A percentile compares a stretch with the other conserved stretches of the same genome.
Conservation (phyloP, 768 basidiomycete species). For the Zangia roseola region DNA sequence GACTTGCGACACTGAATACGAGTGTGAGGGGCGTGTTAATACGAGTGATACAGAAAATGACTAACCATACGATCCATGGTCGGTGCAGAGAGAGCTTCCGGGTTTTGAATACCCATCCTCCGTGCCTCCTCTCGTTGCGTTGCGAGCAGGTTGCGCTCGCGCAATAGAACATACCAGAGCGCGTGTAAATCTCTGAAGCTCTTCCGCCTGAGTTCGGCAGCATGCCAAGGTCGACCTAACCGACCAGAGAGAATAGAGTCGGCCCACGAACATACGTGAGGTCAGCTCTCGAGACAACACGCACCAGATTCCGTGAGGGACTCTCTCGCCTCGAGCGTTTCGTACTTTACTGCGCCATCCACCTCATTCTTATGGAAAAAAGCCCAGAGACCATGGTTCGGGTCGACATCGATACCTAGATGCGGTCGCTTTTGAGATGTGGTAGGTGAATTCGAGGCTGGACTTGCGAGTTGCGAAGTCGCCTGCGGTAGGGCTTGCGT, state of each 20-base stretch:
- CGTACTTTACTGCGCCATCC: conserved; percentile 52
- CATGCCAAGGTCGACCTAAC: conserved; percentile 85
- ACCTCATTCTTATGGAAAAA: conserved; percentile 67
- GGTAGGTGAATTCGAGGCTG: background rate
- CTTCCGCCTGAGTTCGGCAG: conserved; percentile 84
- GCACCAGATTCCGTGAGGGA: conserved; percentile 37
- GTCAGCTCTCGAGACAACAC: conserved; percentile 8
- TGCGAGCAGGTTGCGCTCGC: conserved; percentile 88
- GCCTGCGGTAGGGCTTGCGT: conserved; percentile 3
- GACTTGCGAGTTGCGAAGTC: background rate
- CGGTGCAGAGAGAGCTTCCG: conserved; percentile 27
- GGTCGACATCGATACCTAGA: conserved; percentile 42
- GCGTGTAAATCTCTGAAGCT: conserved; percentile 92
- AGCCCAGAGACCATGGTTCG: conserved; percentile 73
- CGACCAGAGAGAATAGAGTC: conserved; percentile 5
- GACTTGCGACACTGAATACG: conserved; percentile 76
- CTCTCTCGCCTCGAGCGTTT: conserved; percentile 41
- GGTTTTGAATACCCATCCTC: conserved; percentile 48
- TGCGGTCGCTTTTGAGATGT: conserved; percentile 42
- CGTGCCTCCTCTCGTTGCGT: conserved; percentile 82
- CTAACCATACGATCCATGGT: conserved; percentile 46
- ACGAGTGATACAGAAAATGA: background rate
- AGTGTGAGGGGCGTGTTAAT: conserved; percentile 3
- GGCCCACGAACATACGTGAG: background rate
- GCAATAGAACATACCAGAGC: conserved; percentile 87